Percentiles rank a stretch among this genome's conserved stretches.
Evolutionary conservation across 192 early-diverging fungal genomes (phyloP).

Genomic region (Coemansia asiatica): DNA sequence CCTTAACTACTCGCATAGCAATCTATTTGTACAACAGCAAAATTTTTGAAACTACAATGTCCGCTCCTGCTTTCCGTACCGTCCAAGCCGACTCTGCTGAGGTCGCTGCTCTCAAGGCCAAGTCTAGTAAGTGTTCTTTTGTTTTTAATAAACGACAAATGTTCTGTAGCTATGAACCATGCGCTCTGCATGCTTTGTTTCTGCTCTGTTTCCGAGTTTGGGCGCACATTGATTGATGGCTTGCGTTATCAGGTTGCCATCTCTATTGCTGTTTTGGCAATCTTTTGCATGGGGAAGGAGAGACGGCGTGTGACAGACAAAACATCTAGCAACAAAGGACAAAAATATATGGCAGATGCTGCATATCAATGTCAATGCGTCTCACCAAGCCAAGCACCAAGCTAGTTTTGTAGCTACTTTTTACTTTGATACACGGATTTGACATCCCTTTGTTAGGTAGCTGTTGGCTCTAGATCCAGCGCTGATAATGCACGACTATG

Average conservation of each 20-base stretch:
- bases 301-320: too few relatives aligned
- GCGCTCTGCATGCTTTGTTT: not conserved
- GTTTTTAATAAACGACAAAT: not conserved
- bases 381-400: too few relatives aligned
- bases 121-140: constrained; percentile 43
- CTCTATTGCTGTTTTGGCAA: not conserved
- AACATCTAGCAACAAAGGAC: too few relatives aligned
- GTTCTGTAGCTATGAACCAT: not conserved
- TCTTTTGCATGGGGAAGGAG: not conserved
- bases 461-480: constrained; percentile 9
- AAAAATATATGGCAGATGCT: too few relatives aligned
- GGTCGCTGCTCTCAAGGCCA: constrained; percentile 51
- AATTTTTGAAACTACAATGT: constrained; percentile 20
- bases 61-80: constrained; percentile 47
- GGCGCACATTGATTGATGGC: not conserved
- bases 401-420: too few relatives aligned
- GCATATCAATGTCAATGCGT: too few relatives aligned
- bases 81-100: constrained; percentile 44
- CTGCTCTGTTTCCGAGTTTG: constrained; percentile 4
- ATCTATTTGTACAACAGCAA: constrained; percentile 18
- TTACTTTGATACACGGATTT: not conserved
- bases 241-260: constrained; percentile 13
- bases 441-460: not conserved
- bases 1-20: constrained; percentile 1
- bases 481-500: constrained; percentile 22